Percentiles rank a stretch among this genome's conserved stretches.
Evolutionary conservation across 2,329 filamentous ascomycete species (phyloP).

Genomic region (Apiospora phragmitis): DNA sequence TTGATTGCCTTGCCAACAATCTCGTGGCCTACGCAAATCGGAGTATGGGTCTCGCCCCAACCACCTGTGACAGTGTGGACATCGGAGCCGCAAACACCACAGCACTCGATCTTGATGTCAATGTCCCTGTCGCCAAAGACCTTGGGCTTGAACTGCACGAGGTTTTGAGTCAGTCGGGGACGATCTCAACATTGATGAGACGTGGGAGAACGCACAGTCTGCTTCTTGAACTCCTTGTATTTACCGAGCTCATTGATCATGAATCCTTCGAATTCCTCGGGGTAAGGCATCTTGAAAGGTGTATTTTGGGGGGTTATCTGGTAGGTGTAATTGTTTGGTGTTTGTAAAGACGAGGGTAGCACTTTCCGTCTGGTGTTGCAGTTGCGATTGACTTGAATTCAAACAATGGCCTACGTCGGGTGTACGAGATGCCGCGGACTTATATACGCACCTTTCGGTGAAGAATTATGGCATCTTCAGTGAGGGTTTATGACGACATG

Average conservation of each 20-base stretch:
- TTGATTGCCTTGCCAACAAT: slow-evolving; percentile 55
- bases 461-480: background rate
- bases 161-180: background rate
- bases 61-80: slow-evolving; percentile 41
- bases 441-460: background rate
- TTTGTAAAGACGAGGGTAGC: background rate
- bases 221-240: slow-evolving; percentile 31
- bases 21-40: slow-evolving; percentile 59
- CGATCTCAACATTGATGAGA: background rate
- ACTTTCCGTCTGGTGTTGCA: background rate
- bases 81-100: slow-evolving; percentile 59
- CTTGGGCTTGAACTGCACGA: slow-evolving; percentile 30
- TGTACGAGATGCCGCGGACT: background rate
- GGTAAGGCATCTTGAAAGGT: slow-evolving; percentile 28
- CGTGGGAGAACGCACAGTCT: slow-evolving; percentile 22
- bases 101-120: slow-evolving; percentile 68
- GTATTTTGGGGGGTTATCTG: background rate
- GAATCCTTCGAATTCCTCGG: slow-evolving; percentile 32
- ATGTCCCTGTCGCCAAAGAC: slow-evolving; percentile 55
- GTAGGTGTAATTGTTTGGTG: no score
- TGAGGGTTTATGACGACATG: slow-evolving; percentile 1
- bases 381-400: background rate
- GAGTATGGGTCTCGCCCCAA: slow-evolving; percentile 34
- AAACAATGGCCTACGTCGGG: background rate
- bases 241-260: slow-evolving; percentile 33